phyloP scores from a whole-genome alignment of 2,329 filamentous ascomycete genomes.

The Saccharata proteae region DNA sequence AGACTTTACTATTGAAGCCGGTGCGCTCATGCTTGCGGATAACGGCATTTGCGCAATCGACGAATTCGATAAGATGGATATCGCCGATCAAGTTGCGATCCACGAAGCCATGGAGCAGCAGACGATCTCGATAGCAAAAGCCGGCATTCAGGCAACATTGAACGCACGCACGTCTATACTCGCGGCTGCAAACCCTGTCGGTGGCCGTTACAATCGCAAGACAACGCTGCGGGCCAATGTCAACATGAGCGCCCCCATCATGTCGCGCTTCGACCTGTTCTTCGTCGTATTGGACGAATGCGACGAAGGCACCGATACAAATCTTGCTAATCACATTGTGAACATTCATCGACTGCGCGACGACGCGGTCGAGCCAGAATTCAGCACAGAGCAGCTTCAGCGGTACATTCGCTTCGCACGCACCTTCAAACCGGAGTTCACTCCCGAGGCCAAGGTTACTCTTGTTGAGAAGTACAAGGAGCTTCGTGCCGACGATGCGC shows the following conservation, averaged over 20 bases:
- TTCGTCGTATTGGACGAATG: slow-evolving; percentile 97
- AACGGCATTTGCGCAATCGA: slow-evolving; percentile 98
- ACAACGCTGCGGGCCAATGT: slow-evolving; percentile 86
- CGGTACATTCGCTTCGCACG: slow-evolving; percentile 93
- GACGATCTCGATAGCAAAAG: slow-evolving; percentile 97
- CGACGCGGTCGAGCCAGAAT: slow-evolving; percentile 81
- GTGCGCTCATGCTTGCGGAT: slow-evolving; percentile 91
- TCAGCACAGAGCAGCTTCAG: slow-evolving; percentile 91
- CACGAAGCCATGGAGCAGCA: slow-evolving; percentile 99
- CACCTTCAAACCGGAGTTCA: slow-evolving; percentile 90
- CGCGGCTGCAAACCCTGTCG: slow-evolving; percentile 90
- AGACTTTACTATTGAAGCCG: slow-evolving; percentile 96
- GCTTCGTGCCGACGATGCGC: slow-evolving; percentile 80
- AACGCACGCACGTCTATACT: slow-evolving; percentile 94
- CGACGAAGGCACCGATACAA: slow-evolving; percentile 80
- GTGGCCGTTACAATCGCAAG: slow-evolving; percentile 95
- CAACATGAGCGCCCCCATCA: slow-evolving; percentile 98
- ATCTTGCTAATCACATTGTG: slow-evolving; percentile 90
- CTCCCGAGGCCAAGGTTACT: slow-evolving; percentile 69
- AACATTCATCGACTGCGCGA: slow-evolving; percentile 86
- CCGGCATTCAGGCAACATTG: slow-evolving; percentile 92
- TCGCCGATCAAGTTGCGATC: slow-evolving; percentile 92
- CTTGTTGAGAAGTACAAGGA: slow-evolving; percentile 94
- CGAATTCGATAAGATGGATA: slow-evolving; percentile 99
- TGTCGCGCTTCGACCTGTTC: slow-evolving; percentile 98